Evolutionary conservation across 257 asterid genomes (phyloP).

Genomic region (Leonotis leonurus): DNA sequence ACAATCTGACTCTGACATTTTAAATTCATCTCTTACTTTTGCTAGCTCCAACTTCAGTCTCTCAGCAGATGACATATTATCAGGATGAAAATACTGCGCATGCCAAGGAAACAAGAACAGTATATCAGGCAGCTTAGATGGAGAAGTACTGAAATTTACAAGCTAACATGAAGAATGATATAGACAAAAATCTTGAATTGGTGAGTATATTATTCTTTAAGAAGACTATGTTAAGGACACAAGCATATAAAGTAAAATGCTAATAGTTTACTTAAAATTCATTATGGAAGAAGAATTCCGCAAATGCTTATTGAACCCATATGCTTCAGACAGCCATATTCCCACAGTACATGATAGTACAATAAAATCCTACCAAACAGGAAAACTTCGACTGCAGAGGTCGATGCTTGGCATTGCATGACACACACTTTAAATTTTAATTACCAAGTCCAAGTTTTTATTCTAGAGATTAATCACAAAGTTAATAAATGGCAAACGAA

Average conservation of each 20-base stretch:
- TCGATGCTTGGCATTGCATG: not conserved
- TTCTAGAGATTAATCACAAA: not conserved
- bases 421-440: too few relatives aligned
- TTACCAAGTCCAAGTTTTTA: too few relatives aligned
- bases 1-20: constrained; percentile 87
- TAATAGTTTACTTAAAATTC: not conserved
- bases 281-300: not conserved
- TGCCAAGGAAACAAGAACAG: not conserved
- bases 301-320: not conserved
- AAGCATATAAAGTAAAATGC: not conserved
- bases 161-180: not conserved
- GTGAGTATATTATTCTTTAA: not conserved
- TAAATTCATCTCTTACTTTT: constrained; percentile 82
- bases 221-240: not conserved
- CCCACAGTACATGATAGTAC: not conserved
- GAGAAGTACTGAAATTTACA: not conserved
- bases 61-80: constrained; percentile 84
- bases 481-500: not conserved
- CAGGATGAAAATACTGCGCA: constrained; percentile 79
- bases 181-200: not conserved
- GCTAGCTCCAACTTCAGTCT: constrained; percentile 78
- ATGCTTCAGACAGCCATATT: not conserved
- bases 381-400: not conserved
- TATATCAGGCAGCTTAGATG: not conserved
- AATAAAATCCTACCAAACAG: not conserved